Percentiles rank a stretch among this genome's conserved stretches.
Evolutionary conservation across 768 basidiomycete species (phyloP).

Genomic region (Agaricus sinodeliciosus): DNA sequence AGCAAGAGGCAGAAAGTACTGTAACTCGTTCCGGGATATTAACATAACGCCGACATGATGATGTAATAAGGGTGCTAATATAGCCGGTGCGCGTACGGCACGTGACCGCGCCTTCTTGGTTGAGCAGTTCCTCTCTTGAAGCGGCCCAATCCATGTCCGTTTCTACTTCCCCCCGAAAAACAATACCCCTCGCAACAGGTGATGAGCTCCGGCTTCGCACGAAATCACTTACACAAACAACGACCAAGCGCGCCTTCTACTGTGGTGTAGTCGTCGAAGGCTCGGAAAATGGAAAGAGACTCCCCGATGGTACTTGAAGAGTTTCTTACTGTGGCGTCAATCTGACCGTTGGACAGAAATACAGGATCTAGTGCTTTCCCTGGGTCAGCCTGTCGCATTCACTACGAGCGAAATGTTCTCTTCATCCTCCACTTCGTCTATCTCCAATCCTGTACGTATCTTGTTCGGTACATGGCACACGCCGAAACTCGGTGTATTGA

Average conservation of each 20-base stretch:
- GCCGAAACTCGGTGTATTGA: background rate
- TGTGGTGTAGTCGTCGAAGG: slow-evolving; percentile 88
- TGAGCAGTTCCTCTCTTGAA: slow-evolving; percentile 8
- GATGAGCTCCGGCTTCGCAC: slow-evolving; percentile 47
- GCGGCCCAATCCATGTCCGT: slow-evolving; percentile 45
- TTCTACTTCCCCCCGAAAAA: slow-evolving; percentile 65
- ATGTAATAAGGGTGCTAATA: background rate
- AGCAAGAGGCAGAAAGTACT: slow-evolving; percentile 14
- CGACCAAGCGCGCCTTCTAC: slow-evolving; percentile 78
- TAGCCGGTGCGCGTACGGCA: slow-evolving; percentile 3
- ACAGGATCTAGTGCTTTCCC: slow-evolving; percentile 69
- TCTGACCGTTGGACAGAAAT: slow-evolving; percentile 45
- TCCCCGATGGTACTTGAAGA: slow-evolving; percentile 51
- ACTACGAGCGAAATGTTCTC: slow-evolving; percentile 40
- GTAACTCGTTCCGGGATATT: background rate
- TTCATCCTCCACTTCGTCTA: slow-evolving; percentile 29
- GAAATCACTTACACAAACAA: slow-evolving; percentile 31
- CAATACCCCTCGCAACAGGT: slow-evolving; percentile 65
- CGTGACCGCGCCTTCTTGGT: slow-evolving; percentile 11
- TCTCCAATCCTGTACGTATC: slow-evolving; percentile 34
- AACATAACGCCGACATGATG: background rate
- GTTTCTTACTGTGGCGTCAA: slow-evolving; percentile 10
- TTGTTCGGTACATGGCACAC: background rate
- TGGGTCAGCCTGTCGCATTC: slow-evolving; percentile 60
- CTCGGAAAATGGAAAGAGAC: slow-evolving; percentile 60